Evolutionary conservation across 2,329 filamentous ascomycete genomes (phyloP), one percentile per base, ranked within the genome.

Genomic region (Microdochium bolleyi): DNA sequence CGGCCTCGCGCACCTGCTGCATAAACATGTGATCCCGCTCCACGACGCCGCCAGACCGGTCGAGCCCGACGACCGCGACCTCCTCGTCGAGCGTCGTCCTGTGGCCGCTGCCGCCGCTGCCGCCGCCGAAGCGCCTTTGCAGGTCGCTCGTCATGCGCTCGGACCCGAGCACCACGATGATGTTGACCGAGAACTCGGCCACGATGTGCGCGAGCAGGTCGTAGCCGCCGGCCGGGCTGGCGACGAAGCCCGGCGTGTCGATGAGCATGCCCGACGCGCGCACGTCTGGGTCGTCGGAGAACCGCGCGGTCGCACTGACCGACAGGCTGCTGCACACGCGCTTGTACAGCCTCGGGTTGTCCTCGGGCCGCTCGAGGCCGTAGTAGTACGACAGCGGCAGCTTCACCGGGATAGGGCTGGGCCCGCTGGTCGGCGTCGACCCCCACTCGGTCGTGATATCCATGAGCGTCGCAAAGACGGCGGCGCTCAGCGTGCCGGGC

Each of bases 341-440:
- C 63, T 83, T 87, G 72, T 88, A 97, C 46, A 92, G 71, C 32
- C 75, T 79, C 0, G 80, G 76, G 55, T 90, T 87, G 50, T 90
- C 87, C 60, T 90, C 85, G 1, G 89, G 81, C 56, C 77, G 83
- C 51, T 82, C 77, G 57, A 87, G 75, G 16, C 94, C 92, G 67
- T 89, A 95, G 69, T 91, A 89, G 66, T 96, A 95, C 25, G 92
- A 90, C 52, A 99, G 73, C 4, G 94, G 94, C 61, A 96, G 77
- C 74, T 96, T 97, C 51, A 96, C 89, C 0, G 92, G 92, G 19
- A 95, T 84, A 1, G 85, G 82, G 60, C 87, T 94, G 0, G 94
- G 92, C 0, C 92, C 94, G 58, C 88, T 95, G 61, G 92, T 95
- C 0, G 92, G 92, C 60, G 89, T 92, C 59, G 82, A 89, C 10